Evolutionary conservation across 1,284 basidiomycete species (phyloP), one percentile per base, ranked within the genome.

Genomic region (Fomitopsis schrenkii): DNA sequence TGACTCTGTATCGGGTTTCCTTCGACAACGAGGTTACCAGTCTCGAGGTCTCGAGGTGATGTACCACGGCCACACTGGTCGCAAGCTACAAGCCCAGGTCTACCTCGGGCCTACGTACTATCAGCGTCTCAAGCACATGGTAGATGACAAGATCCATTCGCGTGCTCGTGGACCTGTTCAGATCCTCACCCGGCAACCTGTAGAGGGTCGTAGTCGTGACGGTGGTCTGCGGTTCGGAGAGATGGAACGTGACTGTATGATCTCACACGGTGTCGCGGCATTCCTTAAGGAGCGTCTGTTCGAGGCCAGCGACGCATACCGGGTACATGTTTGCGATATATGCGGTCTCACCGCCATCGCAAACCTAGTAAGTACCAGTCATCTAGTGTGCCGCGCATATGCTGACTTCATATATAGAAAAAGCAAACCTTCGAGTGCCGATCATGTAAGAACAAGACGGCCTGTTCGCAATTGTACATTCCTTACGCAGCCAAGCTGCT

Each of bases 241-340:
- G 84, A 99, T 99, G 97, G 97, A 99, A 75, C 93, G 94, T 75
- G 96, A 98, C 86, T 99, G 97, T 77, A 99, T 99, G 97, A 98
- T 99, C 66, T 97, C 97, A 42, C 97, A 99, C 80, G 97, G 97
- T 76, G 96, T 98, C 67, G 97, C 97, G 41, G 93, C 88, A 2
- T 99, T 99, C 88, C 77, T 99, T 75, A 97, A 97, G 76, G 95
- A 97, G 79, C 90, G 94, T 66, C 80, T 97, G 74, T 96, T 95
- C 70, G 94, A 95, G 76, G 91, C 91, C 22, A 95, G 93, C 70
- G 95, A 97, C 75, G 95, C 94, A n/a, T 97, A 96, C 77, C 87
- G 95, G 56, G 79, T 98, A 58, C 96, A 98, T 73, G 94, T 98
- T 62, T 98, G 95, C 74, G 95, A 98, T 75, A 94, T 95, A 91